Percentiles rank a stretch among this genome's conserved stretches.
phyloP scores from a whole-genome alignment of 2,329 filamentous ascomycete species.

The Nakataea oryzae region DNA sequence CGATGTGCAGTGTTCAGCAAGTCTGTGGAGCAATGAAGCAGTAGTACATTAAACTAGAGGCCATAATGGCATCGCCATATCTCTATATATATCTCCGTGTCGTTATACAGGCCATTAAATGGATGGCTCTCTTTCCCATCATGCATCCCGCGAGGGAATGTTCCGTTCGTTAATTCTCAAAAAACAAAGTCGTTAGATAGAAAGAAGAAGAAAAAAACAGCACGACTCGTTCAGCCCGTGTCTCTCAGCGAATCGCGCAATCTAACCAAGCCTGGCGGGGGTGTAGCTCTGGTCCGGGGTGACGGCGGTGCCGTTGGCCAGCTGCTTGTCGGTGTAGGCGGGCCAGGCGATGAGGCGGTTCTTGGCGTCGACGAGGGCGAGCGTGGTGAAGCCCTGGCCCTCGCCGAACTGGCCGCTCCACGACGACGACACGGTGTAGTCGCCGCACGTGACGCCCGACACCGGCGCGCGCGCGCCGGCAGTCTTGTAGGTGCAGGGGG shows the following conservation, averaged over 20 bases:
- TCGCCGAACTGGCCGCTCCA: constrained; percentile 45
- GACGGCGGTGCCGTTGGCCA: constrained; percentile 31
- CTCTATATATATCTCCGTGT: background rate
- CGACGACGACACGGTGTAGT: constrained; percentile 39
- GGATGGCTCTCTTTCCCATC: background rate
- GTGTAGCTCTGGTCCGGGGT: constrained; percentile 37
- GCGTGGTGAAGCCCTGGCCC: constrained; percentile 41
- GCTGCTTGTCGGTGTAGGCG: constrained; percentile 40
- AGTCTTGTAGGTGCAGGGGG: constrained; percentile 28
- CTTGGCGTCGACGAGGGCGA: constrained; percentile 34
- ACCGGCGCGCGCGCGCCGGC: constrained; percentile 19
- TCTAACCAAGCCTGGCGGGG: constrained; percentile 1
- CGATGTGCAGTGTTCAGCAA: too few species aligned
- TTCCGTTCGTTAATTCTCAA: background rate
- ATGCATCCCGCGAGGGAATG: background rate
- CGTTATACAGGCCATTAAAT: background rate
- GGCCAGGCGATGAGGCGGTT: constrained; percentile 37
- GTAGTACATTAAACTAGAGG: too few species aligned
- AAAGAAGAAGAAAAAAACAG: too few species aligned
- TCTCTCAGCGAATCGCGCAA: too few species aligned
- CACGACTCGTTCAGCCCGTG: background rate
- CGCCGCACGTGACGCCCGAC: constrained; percentile 32
- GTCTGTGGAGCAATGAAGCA: too few species aligned
- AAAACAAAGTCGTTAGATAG: too few species aligned
- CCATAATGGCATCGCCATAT: background rate